A percentile compares a stretch with the other conserved stretches of the same genome.
Evolutionary conservation across 140 eudicot species (phyloP).

Genomic region (Cichorium intybus): DNA sequence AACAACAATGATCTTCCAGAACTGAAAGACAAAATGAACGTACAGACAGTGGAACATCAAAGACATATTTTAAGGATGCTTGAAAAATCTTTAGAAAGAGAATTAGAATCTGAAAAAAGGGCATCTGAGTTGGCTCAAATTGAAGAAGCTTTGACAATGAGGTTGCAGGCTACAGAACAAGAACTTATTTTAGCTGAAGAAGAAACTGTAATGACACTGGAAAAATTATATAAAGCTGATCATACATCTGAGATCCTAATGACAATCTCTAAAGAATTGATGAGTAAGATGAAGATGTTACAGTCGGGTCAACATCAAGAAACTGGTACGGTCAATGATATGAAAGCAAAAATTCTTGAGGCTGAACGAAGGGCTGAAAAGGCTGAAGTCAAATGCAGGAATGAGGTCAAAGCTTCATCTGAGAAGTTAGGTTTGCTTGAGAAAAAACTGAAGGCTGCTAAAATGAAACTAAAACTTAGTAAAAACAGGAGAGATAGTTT

Average conservation of each 20-base stretch:
- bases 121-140: conserved; percentile 52
- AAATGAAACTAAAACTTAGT: conserved; percentile 38
- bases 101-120: conserved; percentile 72
- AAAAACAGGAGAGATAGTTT: conserved; percentile 26
- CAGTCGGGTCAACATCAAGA: conserved; percentile 29
- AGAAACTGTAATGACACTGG: conserved; percentile 49
- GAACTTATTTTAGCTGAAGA: conserved; percentile 60
- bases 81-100: conserved; percentile 82
- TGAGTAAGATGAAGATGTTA: conserved; percentile 39
- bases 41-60: conserved; percentile 80
- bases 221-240: conserved; percentile 70
- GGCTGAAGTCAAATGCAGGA: conserved; percentile 60
- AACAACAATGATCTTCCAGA: conserved; percentile 34
- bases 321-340: conserved; percentile 5
- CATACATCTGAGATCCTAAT: conserved; percentile 58
- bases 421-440: conserved; percentile 53
- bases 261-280: conserved; percentile 55
- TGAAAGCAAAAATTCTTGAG: conserved; percentile 25
- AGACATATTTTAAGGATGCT: conserved; percentile 72
- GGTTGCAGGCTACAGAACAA: conserved; percentile 50
- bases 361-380: conserved; percentile 53
- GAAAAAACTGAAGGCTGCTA: conserved; percentile 61
- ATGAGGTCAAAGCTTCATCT: conserved; percentile 25
- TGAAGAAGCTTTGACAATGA: conserved; percentile 61
- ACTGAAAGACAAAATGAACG: conserved; percentile 46